These are phyloP conservation scores for Aspergillus ellipticus DNA, from an alignment of 495 filamentous ascomycete species.

Conservation along the genomic window DNA sequence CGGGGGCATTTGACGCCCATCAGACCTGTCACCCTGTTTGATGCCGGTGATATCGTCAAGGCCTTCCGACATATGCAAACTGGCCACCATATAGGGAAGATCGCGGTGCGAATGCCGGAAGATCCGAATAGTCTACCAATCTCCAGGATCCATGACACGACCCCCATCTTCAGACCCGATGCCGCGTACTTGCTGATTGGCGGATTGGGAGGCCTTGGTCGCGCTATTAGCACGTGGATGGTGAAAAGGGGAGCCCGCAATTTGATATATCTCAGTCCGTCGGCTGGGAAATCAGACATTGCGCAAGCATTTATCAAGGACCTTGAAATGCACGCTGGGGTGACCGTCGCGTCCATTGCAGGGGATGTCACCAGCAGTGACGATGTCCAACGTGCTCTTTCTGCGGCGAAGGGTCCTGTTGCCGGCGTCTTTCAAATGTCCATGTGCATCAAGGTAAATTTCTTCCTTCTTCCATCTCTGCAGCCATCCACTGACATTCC, in stretches of 20 bases:
- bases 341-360: conserved; percentile 10
- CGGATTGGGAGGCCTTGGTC: conserved; percentile 55
- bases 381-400: conserved; percentile 6
- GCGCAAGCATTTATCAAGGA: conserved; percentile 34
- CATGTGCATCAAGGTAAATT: no score
- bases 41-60: conserved; percentile 35
- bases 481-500: no score
- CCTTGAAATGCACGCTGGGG: conserved; percentile 22
- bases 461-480: no score
- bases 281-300: conserved; percentile 2
- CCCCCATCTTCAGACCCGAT: conserved; percentile 8
- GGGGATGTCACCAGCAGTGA: conserved; percentile 9
- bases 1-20: conserved; percentile 12
- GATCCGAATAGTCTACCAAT: conserved; percentile 6
- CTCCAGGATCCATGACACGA: conserved; percentile 4
- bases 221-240: conserved; percentile 54
- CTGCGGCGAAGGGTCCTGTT: conserved; percentile 6
- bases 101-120: conserved; percentile 15
- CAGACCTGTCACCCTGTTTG: conserved; percentile 19
- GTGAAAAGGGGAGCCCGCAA: conserved; percentile 50
- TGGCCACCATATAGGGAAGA: conserved; percentile 30
- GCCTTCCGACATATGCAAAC: conserved; percentile 46
- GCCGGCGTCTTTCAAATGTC: conserved; percentile 29
- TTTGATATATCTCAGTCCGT: conserved; percentile 43
- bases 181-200: conserved; percentile 43